Conservation (phyloP, 257 asterid species). For the Petunia secreta region DNA sequence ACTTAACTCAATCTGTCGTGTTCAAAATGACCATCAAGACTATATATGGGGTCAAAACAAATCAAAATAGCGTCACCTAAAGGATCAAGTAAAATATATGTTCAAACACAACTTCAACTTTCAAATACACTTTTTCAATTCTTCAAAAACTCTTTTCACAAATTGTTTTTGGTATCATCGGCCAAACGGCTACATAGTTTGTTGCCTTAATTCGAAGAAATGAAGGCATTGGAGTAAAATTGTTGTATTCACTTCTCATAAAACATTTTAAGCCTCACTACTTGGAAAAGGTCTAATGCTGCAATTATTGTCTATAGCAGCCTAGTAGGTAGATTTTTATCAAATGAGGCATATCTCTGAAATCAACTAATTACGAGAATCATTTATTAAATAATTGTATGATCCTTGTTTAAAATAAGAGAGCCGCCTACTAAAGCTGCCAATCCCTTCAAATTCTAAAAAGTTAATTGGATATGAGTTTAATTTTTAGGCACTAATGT, state of each 20-base stretch:
- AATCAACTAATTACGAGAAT: neutral
- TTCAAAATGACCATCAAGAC: too few species aligned
- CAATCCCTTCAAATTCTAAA: neutral
- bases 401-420: neutral
- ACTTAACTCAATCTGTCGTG: too few species aligned
- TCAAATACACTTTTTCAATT: too few species aligned
- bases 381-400: neutral
- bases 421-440: neutral
- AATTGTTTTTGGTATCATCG: too few species aligned
- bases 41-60: too few species aligned
- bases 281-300: neutral
- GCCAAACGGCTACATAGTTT: too few species aligned
- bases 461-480: neutral
- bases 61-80: too few species aligned
- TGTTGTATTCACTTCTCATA: neutral
- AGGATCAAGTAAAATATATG: too few species aligned
- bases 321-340: neutral
- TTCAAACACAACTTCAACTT: too few species aligned
- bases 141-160: too few species aligned
- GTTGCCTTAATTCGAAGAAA: neutral
- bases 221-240: neutral
- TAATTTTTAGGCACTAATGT: neutral
- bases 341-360: neutral
- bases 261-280: neutral
- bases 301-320: neutral